Conservation (phyloP, 2,329 filamentous ascomycete genomes). For the Periconia sp. region DNA sequence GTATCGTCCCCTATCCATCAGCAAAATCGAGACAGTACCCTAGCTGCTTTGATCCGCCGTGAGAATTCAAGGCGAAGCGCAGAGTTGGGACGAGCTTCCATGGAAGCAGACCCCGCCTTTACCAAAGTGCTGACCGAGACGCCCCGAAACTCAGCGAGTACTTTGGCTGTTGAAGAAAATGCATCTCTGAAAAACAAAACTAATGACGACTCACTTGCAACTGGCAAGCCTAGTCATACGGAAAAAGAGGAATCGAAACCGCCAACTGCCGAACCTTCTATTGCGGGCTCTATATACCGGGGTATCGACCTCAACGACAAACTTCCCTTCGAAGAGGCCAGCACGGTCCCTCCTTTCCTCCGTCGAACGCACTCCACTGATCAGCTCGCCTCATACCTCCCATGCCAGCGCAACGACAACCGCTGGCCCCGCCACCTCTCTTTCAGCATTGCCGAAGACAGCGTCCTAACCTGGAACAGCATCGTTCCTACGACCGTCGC, state of each 20-base stretch:
- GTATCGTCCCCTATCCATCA: constrained; percentile 14
- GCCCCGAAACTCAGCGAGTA: constrained; percentile 29
- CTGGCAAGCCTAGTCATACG: constrained; percentile 7
- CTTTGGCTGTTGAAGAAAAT: constrained; percentile 20
- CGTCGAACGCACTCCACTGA: constrained; percentile 64
- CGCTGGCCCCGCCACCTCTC: constrained; percentile 73
- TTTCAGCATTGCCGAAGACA: constrained; percentile 74
- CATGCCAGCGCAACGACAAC: constrained; percentile 53
- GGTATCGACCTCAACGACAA: constrained; percentile 57
- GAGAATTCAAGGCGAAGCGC: constrained; percentile 5
- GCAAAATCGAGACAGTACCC: background rate
- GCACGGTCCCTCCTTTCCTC: constrained; percentile 55
- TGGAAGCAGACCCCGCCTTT: constrained; percentile 31
- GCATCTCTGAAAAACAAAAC: constrained; percentile 14
- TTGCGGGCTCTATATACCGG: constrained; percentile 61
- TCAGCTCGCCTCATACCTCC: constrained; percentile 28
- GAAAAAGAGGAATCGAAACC: constrained; percentile 30
- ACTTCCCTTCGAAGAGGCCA: constrained; percentile 48
- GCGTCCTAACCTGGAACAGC: constrained; percentile 63
- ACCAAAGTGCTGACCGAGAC: constrained; percentile 38
- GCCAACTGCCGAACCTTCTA: constrained; percentile 54
- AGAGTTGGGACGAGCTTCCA: background rate
- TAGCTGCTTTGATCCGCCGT: constrained; percentile 9
- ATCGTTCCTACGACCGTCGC: constrained; percentile 20
- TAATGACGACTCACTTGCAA: constrained; percentile 17